Conservation (phyloP, 148 eudicot genomes). For the Fallopia convolvulus region DNA sequence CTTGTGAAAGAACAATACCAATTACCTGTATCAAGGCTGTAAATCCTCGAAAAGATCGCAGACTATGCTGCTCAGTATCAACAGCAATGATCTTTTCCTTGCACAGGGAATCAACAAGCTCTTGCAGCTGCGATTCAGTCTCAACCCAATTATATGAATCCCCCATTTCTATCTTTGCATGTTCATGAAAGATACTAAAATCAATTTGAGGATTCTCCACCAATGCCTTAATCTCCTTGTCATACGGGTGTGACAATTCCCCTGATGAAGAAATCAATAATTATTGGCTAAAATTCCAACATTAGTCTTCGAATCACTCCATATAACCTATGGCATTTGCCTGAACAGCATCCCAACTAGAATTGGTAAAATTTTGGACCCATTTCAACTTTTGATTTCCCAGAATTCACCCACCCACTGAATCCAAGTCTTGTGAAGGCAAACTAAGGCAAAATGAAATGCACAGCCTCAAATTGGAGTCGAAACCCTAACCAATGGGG, state of each 20-base stretch:
- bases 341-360: not conserved
- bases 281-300: not conserved
- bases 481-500: not conserved
- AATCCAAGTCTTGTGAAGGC: not conserved
- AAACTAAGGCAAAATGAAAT: not conserved
- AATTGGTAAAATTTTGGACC: not conserved
- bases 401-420: not conserved
- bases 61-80: slow-evolving; percentile 95
- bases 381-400: not conserved
- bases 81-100: slow-evolving; percentile 67
- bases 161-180: slow-evolving; percentile 28
- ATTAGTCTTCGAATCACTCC: not conserved
- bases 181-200: slow-evolving; percentile 28
- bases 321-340: not conserved
- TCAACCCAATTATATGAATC: slow-evolving; percentile 66
- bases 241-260: slow-evolving; percentile 56
- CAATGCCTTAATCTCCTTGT: slow-evolving; percentile 43
- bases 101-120: slow-evolving; percentile 56
- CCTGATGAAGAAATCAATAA: slow-evolving; percentile 24
- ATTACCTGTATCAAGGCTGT: slow-evolving; percentile 84
- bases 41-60: slow-evolving; percentile 81
- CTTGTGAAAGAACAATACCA: not conserved
- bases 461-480: not conserved
- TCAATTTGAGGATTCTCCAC: slow-evolving; percentile 36
- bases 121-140: slow-evolving; percentile 49